Evolutionary conservation across 202 grass and related monocot species (phyloP), one percentile per base, ranked within the genome.

Genomic region (Schoenoplectus triqueter): DNA sequence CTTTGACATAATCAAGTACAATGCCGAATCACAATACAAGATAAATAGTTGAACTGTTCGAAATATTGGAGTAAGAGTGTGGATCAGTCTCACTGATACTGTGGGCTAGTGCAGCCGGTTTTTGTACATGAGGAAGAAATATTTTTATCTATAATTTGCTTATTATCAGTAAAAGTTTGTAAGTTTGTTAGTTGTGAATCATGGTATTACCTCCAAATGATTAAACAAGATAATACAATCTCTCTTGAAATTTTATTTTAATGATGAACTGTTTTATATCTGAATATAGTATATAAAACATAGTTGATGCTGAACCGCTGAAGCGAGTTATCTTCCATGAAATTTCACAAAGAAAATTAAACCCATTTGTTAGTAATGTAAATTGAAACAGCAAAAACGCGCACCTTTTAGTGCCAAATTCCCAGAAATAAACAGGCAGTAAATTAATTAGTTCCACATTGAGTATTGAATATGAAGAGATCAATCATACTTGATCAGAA

Each of bases 181-280:
- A 18, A 71, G 18, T 47, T 48, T 49, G 49, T 49, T 18, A 72
- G 68, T 7, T 15, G 5, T 18, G 13, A 71, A 3, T 72, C 5
- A 42, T 68, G 3, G 44, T 68, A 42, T 11, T 68, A 68, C 3
- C 3, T 48, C n/a, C 42, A 72, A 72, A 3, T 49, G 2, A 72
- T 48, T 49, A 72, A 6, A 48, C 69, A 19, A 6, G 7, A 72
- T 49, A 46, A 49, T 17, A 44, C 14, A 1, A 7, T 19, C 42
- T 72, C 69, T 48, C n/a, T 49, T 19, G n/a, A 69, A 49, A 48
- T 72, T 49, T 17, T 7, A 72, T 72, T 49, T 18, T 72, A 72
- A 49, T 42, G 31, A 42, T 18, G 8, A 7, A n/a, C 17, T 62
- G 59, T 17, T 18, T 14, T 62, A 18, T 6, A 62, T 18, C n/a